Conservation (phyloP, 176 grass and related monocot genomes). For the Triticum monococcum region DNA sequence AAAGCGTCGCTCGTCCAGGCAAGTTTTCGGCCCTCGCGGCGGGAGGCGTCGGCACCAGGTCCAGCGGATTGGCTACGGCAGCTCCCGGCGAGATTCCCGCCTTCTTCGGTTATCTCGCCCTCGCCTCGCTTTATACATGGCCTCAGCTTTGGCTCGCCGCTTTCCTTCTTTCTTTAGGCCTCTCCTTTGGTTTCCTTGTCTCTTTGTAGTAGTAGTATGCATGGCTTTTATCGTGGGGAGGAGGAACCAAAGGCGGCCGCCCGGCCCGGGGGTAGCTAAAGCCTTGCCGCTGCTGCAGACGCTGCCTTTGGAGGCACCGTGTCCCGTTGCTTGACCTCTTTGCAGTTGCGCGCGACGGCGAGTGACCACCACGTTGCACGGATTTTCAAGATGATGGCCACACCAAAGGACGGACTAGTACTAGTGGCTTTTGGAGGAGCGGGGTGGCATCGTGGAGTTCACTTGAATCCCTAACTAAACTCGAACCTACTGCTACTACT, state of each 20-base stretch:
- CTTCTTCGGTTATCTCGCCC: constrained; percentile 26
- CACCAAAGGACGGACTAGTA: background rate
- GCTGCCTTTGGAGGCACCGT: constrained; percentile 16
- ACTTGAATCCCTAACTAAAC: no score
- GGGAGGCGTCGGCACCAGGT: background rate
- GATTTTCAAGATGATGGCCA: constrained; percentile 38
- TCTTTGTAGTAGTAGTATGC: background rate
- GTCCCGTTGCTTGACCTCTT: background rate
- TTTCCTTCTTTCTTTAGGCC: background rate
- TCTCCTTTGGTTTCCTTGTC: constrained; percentile 8
- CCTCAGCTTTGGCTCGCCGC: background rate
- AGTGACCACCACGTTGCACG: constrained; percentile 8
- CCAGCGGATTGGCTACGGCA: background rate
- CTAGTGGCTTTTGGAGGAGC: no score
- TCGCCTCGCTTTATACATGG: constrained; percentile 13
- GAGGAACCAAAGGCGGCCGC: background rate
- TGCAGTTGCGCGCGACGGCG: no score
- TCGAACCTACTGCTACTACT: no score
- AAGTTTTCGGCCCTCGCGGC: background rate
- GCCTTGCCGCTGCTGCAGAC: background rate
- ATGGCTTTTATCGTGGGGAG: constrained; percentile 37
- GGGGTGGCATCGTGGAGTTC: no score
- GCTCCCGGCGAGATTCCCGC: background rate
- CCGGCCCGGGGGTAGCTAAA: background rate
- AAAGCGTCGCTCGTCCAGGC: constrained; percentile 14